phyloP scores from a whole-genome alignment of 1,284 basidiomycete genomes.

The Naganishia sp. region DNA sequence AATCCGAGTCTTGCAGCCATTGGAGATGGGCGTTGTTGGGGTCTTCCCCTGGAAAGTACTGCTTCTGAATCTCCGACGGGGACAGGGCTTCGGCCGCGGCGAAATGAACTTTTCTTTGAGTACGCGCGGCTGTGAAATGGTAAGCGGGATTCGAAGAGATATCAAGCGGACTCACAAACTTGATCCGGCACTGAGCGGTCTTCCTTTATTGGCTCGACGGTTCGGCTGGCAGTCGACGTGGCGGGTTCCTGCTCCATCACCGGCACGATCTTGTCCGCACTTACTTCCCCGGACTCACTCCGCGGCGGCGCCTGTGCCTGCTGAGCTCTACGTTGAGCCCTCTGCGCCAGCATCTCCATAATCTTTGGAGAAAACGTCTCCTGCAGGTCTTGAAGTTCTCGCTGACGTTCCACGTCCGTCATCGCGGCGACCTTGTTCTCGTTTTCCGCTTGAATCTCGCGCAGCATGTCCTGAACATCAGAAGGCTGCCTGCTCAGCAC shows the following conservation, averaged over 20 bases:
- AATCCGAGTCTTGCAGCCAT: constrained; percentile 64
- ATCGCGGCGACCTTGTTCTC: constrained; percentile 60
- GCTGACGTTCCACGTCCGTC: constrained; percentile 62
- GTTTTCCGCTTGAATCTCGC: constrained; percentile 59
- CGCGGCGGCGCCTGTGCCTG: constrained; percentile 23
- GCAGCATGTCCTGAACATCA: constrained; percentile 11
- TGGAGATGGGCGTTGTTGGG: constrained; percentile 68
- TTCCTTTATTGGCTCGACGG: not conserved
- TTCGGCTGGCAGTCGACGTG: not conserved
- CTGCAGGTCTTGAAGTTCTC: constrained; percentile 64
- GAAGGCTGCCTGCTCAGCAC: not conserved
- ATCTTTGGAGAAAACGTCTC: constrained; percentile 67
- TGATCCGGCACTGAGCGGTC: no score
- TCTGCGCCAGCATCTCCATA: constrained; percentile 62
- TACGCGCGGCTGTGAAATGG: not conserved
- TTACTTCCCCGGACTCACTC: not conserved
- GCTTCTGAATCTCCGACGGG: constrained; percentile 75
- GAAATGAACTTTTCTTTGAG: constrained; percentile 31
- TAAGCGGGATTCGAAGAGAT: no score
- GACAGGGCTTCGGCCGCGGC: constrained; percentile 66
- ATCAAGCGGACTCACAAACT: no score
- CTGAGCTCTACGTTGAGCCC: constrained; percentile 53
- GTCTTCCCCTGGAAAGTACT: constrained; percentile 74
- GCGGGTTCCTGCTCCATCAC: not conserved
- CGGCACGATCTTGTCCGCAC: not conserved